These are phyloP conservation scores for Cryphonectria japonica DNA, from an alignment of 2,329 filamentous ascomycete genomes.

Conservation along the genomic window DNA sequence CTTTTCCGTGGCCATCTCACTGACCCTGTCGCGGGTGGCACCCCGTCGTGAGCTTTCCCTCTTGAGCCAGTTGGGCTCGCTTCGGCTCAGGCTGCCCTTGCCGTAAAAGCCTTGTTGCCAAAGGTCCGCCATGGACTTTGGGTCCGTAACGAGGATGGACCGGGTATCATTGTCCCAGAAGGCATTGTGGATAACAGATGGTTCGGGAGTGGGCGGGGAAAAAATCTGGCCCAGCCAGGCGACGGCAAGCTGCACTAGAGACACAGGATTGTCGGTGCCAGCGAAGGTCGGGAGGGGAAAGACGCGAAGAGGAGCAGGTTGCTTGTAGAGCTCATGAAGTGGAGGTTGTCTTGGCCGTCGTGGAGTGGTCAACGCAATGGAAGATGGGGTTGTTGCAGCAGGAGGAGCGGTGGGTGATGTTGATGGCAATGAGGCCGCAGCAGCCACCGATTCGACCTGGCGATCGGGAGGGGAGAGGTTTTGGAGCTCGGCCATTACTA, in stretches of 20 bases:
- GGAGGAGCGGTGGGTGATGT: constrained; percentile 28
- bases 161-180: constrained; percentile 81
- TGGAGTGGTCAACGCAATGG: constrained; percentile 1
- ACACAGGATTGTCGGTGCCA: constrained; percentile 89
- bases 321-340: constrained; percentile 76
- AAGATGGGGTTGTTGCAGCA: constrained; percentile 30
- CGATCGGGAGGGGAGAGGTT: constrained; percentile 25
- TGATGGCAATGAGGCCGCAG: constrained; percentile 28
- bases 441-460: constrained; percentile 22
- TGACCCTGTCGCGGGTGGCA: constrained; percentile 67
- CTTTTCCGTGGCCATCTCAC: constrained; percentile 77
- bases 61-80: constrained; percentile 91
- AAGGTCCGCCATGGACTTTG: constrained; percentile 73
- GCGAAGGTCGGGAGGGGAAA: constrained; percentile 87
- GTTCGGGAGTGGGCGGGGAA: constrained; percentile 67
- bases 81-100: constrained; percentile 89
- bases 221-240: constrained; percentile 77
- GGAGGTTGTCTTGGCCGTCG: constrained; percentile 33
- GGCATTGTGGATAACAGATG: constrained; percentile 67
- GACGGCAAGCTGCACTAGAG: constrained; percentile 78
- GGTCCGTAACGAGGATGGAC: constrained; percentile 82
- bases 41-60: constrained; percentile 76
- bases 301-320: constrained; percentile 78
- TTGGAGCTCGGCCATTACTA: constrained; percentile 48
- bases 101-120: constrained; percentile 99